Base-by-base conservation (phyloP, 2,329 filamentous ascomycete species). In the Trichoderma atrobrunneum region DNA sequence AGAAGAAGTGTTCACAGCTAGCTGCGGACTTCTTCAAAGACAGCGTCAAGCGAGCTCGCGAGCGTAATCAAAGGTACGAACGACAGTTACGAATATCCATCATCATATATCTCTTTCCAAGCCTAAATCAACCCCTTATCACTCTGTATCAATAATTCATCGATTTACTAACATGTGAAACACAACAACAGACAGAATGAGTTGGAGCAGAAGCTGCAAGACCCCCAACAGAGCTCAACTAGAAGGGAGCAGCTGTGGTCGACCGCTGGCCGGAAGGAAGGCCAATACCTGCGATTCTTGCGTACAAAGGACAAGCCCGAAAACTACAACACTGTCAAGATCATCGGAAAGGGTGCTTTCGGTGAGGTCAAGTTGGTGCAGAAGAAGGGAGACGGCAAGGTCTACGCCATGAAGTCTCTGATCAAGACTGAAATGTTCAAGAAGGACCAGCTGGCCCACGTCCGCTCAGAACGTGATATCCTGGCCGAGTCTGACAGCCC, bases 351-450 rank as follows among this genome's bases (percentile, higher is more conserved):
- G 87, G 96, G 96, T 83, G 96, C 96, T 16, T 99, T 99, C 79
- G 96, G 96, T 81, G 96, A 99, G 83, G 96, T 99, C 78, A 97
- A 97, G 84, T 88, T 99, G 74, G 96, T 99, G 72, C 95, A 97
- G 85, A 93, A 97, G 85, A 97, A 95, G 87, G 91, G 93, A 68
- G 96, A 98, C 79, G 94, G 93, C 83, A 97, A 97, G 84, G 95
- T 99, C 75, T 99, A 98, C 78, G 96, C 96, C 73, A 92, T 99
- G 87, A 99, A 99, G 86, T 98, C 95, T 60, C 87, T 99, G 76
- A 94, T 99, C 83, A 99, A 99, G 87, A 94, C 94, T 63, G 96
- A 99, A 83, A 99, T 99, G 96, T 98, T 98, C 86, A 98, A 97
- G 85, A 98, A 97, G 84, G 96, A 99, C 80, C 96, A 99, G 82